Conservation (phyloP, 2,329 filamentous ascomycete species). For the Xenosphaeropsis pyriputrescens region DNA sequence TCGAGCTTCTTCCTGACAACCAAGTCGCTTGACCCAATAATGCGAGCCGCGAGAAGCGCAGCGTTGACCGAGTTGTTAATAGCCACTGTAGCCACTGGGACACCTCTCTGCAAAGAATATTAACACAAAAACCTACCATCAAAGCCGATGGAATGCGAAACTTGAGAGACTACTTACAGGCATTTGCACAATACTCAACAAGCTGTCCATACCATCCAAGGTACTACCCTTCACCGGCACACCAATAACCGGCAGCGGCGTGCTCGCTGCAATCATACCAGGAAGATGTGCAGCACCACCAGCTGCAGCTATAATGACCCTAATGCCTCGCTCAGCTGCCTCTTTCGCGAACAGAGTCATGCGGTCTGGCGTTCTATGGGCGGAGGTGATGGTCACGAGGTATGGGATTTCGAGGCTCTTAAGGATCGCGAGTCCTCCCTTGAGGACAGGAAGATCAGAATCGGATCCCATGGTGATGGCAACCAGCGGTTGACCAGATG, state of each 20-base stretch:
- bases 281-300: constrained; percentile 61
- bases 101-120: constrained; percentile 30
- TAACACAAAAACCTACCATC: constrained; percentile 24
- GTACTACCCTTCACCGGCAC: constrained; percentile 63
- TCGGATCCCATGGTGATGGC: constrained; percentile 77
- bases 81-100: constrained; percentile 61
- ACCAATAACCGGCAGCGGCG: constrained; percentile 60
- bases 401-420: constrained; percentile 58
- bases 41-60: constrained; percentile 54
- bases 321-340: constrained; percentile 50
- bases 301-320: constrained; percentile 62
- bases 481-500: constrained; percentile 37
- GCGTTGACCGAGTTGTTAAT: constrained; percentile 75
- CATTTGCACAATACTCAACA: constrained; percentile 68
- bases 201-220: constrained; percentile 55
- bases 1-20: constrained; percentile 42
- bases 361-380: constrained; percentile 56
- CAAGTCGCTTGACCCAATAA: constrained; percentile 43
- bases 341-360: constrained; percentile 54
- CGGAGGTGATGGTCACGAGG: constrained; percentile 63
- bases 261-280: constrained; percentile 62
- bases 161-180: constrained; percentile 30
- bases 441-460: constrained; percentile 57
- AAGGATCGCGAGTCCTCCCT: constrained; percentile 50
- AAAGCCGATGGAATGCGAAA: constrained; percentile 17